These are phyloP conservation scores for Penicillium sp. DNA, from an alignment of 2,329 filamentous ascomycete species.

Conservation along the genomic window DNA sequence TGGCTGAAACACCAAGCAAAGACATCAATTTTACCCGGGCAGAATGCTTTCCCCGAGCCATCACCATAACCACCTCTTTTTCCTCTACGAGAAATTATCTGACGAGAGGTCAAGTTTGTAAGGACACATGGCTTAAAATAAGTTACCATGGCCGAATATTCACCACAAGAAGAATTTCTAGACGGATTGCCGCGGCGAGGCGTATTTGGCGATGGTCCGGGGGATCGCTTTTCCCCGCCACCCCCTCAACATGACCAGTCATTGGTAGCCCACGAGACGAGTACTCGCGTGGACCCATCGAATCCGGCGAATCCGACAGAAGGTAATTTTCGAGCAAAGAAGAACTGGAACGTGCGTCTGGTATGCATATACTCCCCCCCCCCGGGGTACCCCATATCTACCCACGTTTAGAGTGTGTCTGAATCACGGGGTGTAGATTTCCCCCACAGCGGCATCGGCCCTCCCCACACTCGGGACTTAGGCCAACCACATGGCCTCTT, in stretches of 20 bases:
- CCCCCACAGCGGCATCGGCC: slow-evolving; percentile 9
- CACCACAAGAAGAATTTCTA: not conserved
- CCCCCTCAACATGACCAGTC: not conserved
- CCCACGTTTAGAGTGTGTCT: not conserved
- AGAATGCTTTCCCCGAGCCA: slow-evolving; percentile 14
- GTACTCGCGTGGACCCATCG: slow-evolving; percentile 5
- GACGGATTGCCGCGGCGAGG: not conserved
- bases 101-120: too few relatives aligned
- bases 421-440: not conserved
- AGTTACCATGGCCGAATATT: not conserved
- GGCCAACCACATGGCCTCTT: not conserved
- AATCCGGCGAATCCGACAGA: slow-evolving; percentile 9
- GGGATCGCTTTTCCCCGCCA: slow-evolving; percentile 28
- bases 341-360: slow-evolving; percentile 2
- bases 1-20: not conserved
- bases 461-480: slow-evolving; percentile 4
- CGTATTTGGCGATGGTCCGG: slow-evolving; percentile 10
- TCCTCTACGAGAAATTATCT: slow-evolving; percentile 10
- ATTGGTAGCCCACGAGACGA: slow-evolving; percentile 10
- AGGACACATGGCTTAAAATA: not conserved
- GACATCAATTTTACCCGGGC: not conserved
- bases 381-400: slow-evolving; percentile 12
- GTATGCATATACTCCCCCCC: not conserved
- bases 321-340: not conserved
- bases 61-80: not conserved